Base-by-base conservation (phyloP, 2,329 filamentous ascomycete species). In the Byssochlamys sp. region DNA sequence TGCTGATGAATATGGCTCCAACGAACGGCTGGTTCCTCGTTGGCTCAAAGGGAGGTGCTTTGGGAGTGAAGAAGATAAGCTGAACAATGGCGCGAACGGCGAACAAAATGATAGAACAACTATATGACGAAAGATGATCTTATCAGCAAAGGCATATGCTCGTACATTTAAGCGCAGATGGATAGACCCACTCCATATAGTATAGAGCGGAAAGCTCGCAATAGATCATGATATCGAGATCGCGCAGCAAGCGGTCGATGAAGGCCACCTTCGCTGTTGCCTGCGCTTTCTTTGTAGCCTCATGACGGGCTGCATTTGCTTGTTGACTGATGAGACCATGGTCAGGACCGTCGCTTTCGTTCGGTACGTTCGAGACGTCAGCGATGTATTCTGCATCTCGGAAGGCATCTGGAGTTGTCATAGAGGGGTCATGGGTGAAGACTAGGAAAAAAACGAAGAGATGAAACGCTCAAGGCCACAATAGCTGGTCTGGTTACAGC, bases 141-240 rank as follows among this genome's bases (percentile, higher is more conserved):
- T 57, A 26, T n/a, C 27, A 45, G 7, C 12, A 26, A 6, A 9
- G 11, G 51, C 27, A 24, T 7, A 53, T 50, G 52, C 19, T 54
- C 48, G 19, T 45, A 45, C n/a, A 28, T 14, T 6, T 39, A 4
- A 39, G 26, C 29, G 31, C 25, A 33, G 26, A 59, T 27, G 53
- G 57, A 55, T 29, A 56, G 33, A 66, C 80, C 65, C 76, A 85
- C 82, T 86, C 84, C 71, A 85, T 78, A 68, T 86, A 83, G 69
- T 86, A 86, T 58, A 85, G 70, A 6, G 78, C 77, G 39, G 83
- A 82, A 59, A 86, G 73, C 72, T 86, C 75, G 67, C 83, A 80
- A 71, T 84, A 86, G 57, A 84, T 78, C 53, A 84, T 66, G 63
- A 82, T 77, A 64, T 86, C 84, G 50, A 86, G 69, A 63, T 80